Conservation (phyloP, 2,329 filamentous ascomycete genomes). For the Lomentospora prolificans region DNA sequence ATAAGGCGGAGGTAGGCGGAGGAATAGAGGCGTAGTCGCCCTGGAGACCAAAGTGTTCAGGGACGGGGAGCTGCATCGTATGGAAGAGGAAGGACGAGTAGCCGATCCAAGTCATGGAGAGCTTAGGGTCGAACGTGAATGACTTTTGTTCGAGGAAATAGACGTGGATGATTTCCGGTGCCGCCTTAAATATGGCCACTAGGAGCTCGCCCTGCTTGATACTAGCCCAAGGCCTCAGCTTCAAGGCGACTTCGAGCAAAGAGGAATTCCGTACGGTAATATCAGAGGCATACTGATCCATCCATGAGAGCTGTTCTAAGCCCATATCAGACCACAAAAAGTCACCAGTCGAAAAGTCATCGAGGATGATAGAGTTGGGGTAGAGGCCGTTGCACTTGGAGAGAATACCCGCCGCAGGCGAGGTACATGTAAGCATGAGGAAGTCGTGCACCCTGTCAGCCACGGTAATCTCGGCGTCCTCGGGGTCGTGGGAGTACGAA, state of each 20-base stretch:
- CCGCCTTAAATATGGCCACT: constrained; percentile 66
- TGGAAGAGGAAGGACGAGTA: constrained; percentile 85
- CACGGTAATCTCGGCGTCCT: constrained; percentile 39
- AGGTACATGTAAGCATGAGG: constrained; percentile 65
- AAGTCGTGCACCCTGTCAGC: constrained; percentile 66
- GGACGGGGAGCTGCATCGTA: constrained; percentile 64
- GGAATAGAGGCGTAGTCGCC: constrained; percentile 53
- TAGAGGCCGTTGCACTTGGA: constrained; percentile 77
- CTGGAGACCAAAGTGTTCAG: constrained; percentile 58
- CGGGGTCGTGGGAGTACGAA: constrained; percentile 41
- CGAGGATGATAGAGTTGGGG: constrained; percentile 55
- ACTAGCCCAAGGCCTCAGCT: constrained; percentile 74
- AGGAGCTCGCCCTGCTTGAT: constrained; percentile 73
- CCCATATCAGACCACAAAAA: constrained; percentile 37
- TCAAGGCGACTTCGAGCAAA: constrained; percentile 68
- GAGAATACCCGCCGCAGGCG: constrained; percentile 61
- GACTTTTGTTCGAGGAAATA: constrained; percentile 75
- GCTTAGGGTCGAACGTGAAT: constrained; percentile 83
- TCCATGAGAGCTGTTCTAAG: constrained; percentile 60
- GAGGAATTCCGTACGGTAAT: constrained; percentile 71
- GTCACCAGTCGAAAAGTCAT: constrained; percentile 22
- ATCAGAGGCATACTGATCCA: constrained; percentile 55
- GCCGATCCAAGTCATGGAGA: constrained; percentile 89
- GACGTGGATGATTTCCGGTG: constrained; percentile 77
- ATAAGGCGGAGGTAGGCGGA: constrained; percentile 66